Evolutionary conservation across 73 alveolate genomes (phyloP).

Genomic region (Tetrahymena thermophila): DNA sequence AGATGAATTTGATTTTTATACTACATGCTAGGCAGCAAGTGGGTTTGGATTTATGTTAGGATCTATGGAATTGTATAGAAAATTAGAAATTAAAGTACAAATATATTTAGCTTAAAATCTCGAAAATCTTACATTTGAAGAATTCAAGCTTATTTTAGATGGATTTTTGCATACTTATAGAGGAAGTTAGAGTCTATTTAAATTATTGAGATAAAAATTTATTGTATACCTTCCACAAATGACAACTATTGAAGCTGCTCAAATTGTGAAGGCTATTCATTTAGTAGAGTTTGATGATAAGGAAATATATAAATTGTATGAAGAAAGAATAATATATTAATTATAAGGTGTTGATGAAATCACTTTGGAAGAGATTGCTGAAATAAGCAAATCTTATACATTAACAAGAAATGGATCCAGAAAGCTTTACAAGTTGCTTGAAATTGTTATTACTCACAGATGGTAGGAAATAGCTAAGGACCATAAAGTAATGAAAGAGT

Average conservation of each 20-base stretch:
- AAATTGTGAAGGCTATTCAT: neutral
- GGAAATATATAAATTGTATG: neutral
- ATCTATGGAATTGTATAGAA: neutral
- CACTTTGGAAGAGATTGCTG: neutral
- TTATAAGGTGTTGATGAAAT: neutral
- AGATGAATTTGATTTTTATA: neutral
- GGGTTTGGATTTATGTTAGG: neutral
- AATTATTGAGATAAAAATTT: neutral
- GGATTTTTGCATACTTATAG: neutral
- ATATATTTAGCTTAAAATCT: neutral
- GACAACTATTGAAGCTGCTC: neutral
- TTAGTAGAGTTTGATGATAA: neutral
- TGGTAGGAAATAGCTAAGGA: neutral
- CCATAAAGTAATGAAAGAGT: neutral
- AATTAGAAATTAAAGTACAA: neutral
- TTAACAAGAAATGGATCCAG: neutral
- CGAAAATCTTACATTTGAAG: neutral
- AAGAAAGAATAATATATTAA: neutral
- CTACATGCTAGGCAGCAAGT: neutral
- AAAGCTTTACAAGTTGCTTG: neutral
- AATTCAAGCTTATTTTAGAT: neutral
- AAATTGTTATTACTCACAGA: neutral
- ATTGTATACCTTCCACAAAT: neutral
- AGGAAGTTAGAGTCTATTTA: neutral
- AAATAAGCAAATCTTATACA: neutral